Base-by-base conservation (phyloP, 2,329 filamentous ascomycete species). In the Neopestalotiopsis rosae region DNA sequence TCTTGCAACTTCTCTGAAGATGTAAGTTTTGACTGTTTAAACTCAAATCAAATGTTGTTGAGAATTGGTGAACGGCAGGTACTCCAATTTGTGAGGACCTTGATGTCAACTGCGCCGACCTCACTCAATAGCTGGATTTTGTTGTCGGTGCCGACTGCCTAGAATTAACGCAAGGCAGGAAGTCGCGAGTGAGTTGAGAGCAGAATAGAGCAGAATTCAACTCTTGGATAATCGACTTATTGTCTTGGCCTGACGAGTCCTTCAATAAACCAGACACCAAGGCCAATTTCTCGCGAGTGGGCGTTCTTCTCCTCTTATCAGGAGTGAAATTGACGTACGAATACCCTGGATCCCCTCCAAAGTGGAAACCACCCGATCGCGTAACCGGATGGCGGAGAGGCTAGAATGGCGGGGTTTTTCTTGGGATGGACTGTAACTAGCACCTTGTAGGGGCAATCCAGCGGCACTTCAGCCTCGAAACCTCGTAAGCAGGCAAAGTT, bases 201-300 rank as follows among this genome's bases (percentile, higher is more conserved):
- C 65, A 67, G 52, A 61, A 61, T 61, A 42, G 65, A 67, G 65
- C 65, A 42, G 34, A 67, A 61, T 67, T 14, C 14, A 62, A 5
- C 13, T n/a, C 56, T 30, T 45, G n/a, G 62, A 52, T 4, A 4
- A 61, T 30, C 14, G 28, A 30, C n/a, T 14, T 30, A 61, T 30
- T 61, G 57, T 61, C 28, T 61, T 28, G 57, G 57, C 17, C 17
- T 52, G 45, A 52, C 45, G 20, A 52, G 17, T 52, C 45, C n/a
- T 17, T 24, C 45, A 42, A 38, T 42, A 34, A 62, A 12, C 10
- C 59, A 40, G 34, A 34, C 28, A 62, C 32, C 28, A 34, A 38
- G 30, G 30, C 13, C 30, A 34, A 30, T 30, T 34, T 34, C 14
- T 12, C 17, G 1, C 14, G n/a, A 4, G 32, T 40, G 59, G 59